A percentile compares a stretch with the other conserved stretches of the same genome.
phyloP scores from a whole-genome alignment of 176 grass and related monocot species.

The Ananas comosus region DNA sequence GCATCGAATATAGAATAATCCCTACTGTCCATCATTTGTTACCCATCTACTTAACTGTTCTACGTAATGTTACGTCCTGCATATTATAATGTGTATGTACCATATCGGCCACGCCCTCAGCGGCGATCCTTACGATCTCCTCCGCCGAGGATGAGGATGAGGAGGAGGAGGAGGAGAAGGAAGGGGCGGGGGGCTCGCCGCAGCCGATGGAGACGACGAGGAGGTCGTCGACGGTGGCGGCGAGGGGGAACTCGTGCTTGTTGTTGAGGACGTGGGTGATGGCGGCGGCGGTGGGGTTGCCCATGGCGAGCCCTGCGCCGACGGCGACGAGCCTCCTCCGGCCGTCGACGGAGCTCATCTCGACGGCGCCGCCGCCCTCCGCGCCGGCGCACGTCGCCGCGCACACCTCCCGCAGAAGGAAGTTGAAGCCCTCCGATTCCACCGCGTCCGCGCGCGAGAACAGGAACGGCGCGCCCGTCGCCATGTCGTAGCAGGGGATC shows the following conservation, averaged over 20 bases:
- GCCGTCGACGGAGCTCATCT: conserved; percentile 39
- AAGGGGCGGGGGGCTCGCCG: conserved; percentile 13
- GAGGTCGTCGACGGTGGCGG: conserved; percentile 38
- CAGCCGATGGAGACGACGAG: conserved; percentile 64
- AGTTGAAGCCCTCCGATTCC: conserved; percentile 63
- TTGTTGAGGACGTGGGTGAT: conserved; percentile 84
- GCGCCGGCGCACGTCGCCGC: conserved; percentile 33
- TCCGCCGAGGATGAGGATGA: not conserved
- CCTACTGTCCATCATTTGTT: not conserved
- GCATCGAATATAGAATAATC: conserved; percentile 1
- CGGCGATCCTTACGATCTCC: conserved; percentile 62
- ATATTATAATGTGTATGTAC: conserved; percentile 17
- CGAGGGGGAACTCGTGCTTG: conserved; percentile 81
- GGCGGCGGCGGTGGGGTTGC: conserved; percentile 55
- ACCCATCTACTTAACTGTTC: too few species aligned
- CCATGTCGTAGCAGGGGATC: conserved; percentile 71
- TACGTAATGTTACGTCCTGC: too few species aligned
- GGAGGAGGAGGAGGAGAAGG: not conserved
- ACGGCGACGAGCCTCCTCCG: conserved; percentile 34
- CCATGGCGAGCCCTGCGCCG: conserved; percentile 35
- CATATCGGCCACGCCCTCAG: conserved; percentile 74
- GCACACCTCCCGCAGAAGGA: conserved; percentile 64
- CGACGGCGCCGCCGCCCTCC: not conserved
- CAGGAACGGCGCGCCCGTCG: conserved; percentile 53
- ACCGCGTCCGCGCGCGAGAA: conserved; percentile 85